Base-by-base conservation (phyloP, 331 rosid genomes). In the Dryas integrifolia region DNA sequence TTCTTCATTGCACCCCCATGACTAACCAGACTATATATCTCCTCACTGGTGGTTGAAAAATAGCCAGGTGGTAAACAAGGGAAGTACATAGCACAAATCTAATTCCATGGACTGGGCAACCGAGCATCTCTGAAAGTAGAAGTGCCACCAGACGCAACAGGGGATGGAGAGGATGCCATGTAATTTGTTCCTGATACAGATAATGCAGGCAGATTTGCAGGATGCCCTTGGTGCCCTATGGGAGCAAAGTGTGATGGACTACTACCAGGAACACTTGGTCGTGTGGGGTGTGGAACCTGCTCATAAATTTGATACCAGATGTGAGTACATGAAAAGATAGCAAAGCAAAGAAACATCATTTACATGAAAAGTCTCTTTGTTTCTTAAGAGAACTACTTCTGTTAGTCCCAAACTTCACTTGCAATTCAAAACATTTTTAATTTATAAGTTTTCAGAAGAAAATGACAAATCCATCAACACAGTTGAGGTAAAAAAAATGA, bases 61-160 rank as follows among this genome's bases (percentile, higher is more conserved):
- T 30, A 30, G 55, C 55, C 45, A 47, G 52, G 9, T 45, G 56
- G 53, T 65, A 59, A 8, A 18, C 48, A 46, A 67, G 43, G 58
- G n/a, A 45, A 18, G 45, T 41, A 26, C 57, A 67, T n/a, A 59
- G 6, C 65, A 12, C n/a, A 30, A 12, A 8, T 53, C 81, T 95
- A 92, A 76, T 83, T 95, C 98, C 98, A 95, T 14, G 99, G 98
- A 80, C 99, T 92, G 5, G 96, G 96, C 60, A 88, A 89, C 63
- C 93, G 87, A 58, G 96, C 86, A 63, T 95, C 98, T 82, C 87
- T 86, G 71, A 87, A 90, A 76, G 85, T 81, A 51, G 98, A 92
- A 79, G 89, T 89, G 62, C 99, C 98, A 21, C 93, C 98, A 7
- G 97, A 89, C 21, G 92, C 94, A 1, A 92, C 98, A 16, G 98